Percentiles rank a stretch among this genome's conserved stretches.
Evolutionary conservation across 495 filamentous ascomycete species (phyloP).

Genomic region (Viridothelium virens): DNA sequence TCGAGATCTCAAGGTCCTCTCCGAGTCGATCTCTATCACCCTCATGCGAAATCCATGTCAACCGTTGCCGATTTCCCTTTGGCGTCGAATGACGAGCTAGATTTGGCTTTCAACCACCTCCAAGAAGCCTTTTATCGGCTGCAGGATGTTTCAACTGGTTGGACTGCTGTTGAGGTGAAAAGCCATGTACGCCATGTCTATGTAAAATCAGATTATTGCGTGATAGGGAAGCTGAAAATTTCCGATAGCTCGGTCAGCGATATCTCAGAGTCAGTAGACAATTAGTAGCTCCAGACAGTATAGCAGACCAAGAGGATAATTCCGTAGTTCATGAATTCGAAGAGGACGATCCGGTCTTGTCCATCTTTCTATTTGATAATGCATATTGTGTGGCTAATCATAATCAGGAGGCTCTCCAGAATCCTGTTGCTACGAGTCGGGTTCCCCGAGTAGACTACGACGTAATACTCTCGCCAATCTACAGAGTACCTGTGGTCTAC

Average conservation of each 20-base stretch:
- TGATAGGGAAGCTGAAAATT: background rate
- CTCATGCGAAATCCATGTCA: background rate
- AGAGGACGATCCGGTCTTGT: constrained; percentile 6
- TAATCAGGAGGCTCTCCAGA: constrained; percentile 10
- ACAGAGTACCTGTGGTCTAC: constrained; percentile 53
- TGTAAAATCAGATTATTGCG: background rate
- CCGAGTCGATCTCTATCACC: too few relatives aligned
- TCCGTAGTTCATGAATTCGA: background rate
- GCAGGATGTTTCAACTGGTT: background rate
- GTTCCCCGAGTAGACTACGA: constrained; percentile 46
- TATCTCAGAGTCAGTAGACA: background rate
- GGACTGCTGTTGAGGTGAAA: constrained; percentile 1
- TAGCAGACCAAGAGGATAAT: background rate
- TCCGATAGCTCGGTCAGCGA: background rate
- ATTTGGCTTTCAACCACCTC: background rate
- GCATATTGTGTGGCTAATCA: background rate
- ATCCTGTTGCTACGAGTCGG: background rate
- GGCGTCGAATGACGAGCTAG: background rate
- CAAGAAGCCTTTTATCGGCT: background rate
- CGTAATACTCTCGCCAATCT: constrained; percentile 50
- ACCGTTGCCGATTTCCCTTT: background rate
- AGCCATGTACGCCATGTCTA: background rate
- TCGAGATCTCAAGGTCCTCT: too few relatives aligned
- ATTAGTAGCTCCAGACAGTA: background rate
- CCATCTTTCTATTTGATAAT: background rate